Evolutionary conservation across 2,329 filamentous ascomycete species (phyloP), one percentile per base, ranked within the genome.

Genomic region (Periglandula ipomoeae): DNA sequence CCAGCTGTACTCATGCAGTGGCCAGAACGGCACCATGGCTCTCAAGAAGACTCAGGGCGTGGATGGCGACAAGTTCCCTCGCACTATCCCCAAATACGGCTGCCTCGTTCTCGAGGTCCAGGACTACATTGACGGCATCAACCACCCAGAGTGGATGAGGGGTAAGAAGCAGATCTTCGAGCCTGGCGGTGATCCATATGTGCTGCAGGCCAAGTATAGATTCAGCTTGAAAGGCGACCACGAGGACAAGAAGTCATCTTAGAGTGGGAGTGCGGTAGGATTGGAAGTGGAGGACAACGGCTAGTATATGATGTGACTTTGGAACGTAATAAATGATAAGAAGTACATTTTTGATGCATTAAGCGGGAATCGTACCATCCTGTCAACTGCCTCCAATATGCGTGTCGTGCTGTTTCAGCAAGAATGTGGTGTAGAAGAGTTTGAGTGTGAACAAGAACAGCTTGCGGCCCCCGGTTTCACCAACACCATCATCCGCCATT

Each of bases 91-190:
- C 49, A 64, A 90, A 71, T 88, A 89, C 61, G 89, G 88, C 27
- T 96, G 91, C 66, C 61, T 95, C 23, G 91, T 95, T 44, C 78
- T 96, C 66, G 91, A 96, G 70, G 87, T 93, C 11, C 81, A 96
- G 73, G 89, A 93, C 65, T 96, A 82, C 79, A 95, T 96, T 61
- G 90, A 95, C 63, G 89, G 77, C 23, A 93, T 97, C 69, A 96
- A 95, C 69, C 79, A 94, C 58, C 90, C 90, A 0, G 79, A 89
- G 66, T 96, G 91, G 91, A 81, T 81, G 51, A 79, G 90, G 47
- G 34, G 34, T 11, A 40, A 34, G 44, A 81, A 75, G 67, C 80
- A 84, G 60, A 69, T 85, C 51, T 84, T 69, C 57, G 72, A 67
- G 26, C 81, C 81, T 1, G 79, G 74, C 8, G 78, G 71, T 48